Base-by-base conservation (phyloP, 2,329 filamentous ascomycete species). In the Teratosphaeria destructans region DNA sequence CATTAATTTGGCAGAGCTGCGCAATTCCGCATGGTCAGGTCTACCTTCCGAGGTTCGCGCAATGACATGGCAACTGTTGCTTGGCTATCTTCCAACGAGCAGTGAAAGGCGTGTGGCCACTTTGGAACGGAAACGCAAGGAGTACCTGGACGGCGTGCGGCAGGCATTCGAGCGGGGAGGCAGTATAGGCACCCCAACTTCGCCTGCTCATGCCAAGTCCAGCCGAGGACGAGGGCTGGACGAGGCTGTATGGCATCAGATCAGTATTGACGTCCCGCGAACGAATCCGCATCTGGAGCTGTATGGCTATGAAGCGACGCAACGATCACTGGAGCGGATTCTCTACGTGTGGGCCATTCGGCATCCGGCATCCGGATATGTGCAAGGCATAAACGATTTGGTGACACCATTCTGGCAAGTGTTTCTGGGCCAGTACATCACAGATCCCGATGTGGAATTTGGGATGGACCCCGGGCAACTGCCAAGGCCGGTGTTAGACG, bases 391-490 rank as follows among this genome's bases (percentile, higher is more conserved):
- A 76, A 99, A 99, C 73, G 94, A 99, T 72, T 82, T 99, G 34
- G 94, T 96, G 12, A 96, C 93, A 10, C 94, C 94, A 1, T 97
- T 99, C 71, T 99, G 90, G 88, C 92, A 99, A 74, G 93, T 97
- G 2, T 99, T 99, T 67, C 79, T 99, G 3, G 90, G 90, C 3
- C 87, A 89, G 53, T 99, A 99, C 74, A 94, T 97, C 62, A 92
- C 90, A n/a, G 90, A 96, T 72, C 83, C 87, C 32, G 87, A 96
- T 70, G 90, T 97, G 54, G 91, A 96, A 73, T 87, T 84, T 60
- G 93, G 92, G 59, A 96, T 99, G 91, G 94, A 99, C 72, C 94
- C 94, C 0, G 94, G 93, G 1, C 93, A 97, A 74, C 77, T 99
- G 39, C 94, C 94, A 2, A 88, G 86, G 72, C 82, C 90, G 39